Base-by-base conservation (phyloP, 2,329 filamentous ascomycete species). In the Juglanconis oblonga region DNA sequence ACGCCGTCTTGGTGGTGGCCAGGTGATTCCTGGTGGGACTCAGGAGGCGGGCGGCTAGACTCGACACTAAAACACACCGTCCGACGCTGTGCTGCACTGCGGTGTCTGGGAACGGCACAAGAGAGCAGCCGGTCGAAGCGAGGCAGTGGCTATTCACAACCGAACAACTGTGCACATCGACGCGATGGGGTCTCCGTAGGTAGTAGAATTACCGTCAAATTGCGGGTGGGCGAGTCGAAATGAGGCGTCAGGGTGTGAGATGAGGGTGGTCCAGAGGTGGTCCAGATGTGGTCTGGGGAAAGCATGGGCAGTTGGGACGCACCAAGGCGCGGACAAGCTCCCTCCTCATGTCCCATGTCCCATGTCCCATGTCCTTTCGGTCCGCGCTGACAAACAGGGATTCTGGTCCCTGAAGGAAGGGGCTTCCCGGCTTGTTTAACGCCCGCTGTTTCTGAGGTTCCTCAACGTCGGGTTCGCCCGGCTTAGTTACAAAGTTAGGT, bases 181-280 rank as follows among this genome's bases (percentile, higher is more conserved):
- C 31, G 17, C 33, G 32, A 55, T 42, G 44, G 52, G 52, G 42
- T 47, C 47, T 45, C 40, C 40, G 14, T 29, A n/a, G 38, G 44
- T 48, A 35, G 53, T 54, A 33, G 44, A 48, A 48, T 48, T 55
- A 33, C 44, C 45, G 53, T 55, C 53, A 55, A 50, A 57, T 50
- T 51, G 55, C 55, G 40, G 38, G 33, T 35, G 45, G 55, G 40
- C 45, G 55, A 32, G 42, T 50, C 35, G 55, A 57, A 57, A 57
- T 50, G 45, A 57, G 55, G 36, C 32, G 47, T 42, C 35, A 57
- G 55, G 55, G 36, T 40, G 47, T 42, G 47, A 57, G 55, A 57
- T 51, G 53, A 55, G 36, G 53, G 45, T 56, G 44, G 45, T 57
- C 45, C 32, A 49, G 36, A 45, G 36, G 49, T 44, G 33, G 45